Conservation (phyloP, 2,329 filamentous ascomycete genomes). For the Didymella sp. region DNA sequence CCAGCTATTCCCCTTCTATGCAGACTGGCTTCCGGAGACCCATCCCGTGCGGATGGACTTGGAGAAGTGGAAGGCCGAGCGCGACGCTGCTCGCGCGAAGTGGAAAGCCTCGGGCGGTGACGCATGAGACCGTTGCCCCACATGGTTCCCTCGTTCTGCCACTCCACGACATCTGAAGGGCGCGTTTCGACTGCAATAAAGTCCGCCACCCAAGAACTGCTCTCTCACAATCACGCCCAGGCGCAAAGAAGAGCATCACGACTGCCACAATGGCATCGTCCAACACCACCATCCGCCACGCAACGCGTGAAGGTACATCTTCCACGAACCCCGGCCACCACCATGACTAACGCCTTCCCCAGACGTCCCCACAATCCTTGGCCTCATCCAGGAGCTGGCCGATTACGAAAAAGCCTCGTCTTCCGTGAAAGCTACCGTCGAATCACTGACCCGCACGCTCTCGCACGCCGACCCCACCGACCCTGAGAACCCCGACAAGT, state of each 20-base stretch:
- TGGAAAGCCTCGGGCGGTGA: constrained; percentile 10
- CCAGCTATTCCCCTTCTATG: constrained; percentile 33
- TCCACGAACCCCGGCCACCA: not conserved
- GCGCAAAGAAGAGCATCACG: not conserved
- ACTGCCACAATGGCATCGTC: constrained; percentile 33
- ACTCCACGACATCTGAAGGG: constrained; percentile 22
- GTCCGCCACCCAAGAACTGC: not conserved
- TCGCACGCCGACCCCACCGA: constrained; percentile 69
- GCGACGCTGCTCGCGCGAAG: constrained; percentile 16
- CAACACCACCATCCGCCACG: constrained; percentile 61
- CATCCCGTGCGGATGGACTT: constrained; percentile 31
- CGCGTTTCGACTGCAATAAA: constrained; percentile 8
- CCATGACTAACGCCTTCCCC: constrained; percentile 6
- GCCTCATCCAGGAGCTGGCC: constrained; percentile 83
- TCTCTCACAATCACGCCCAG: not conserved
- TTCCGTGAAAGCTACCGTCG: constrained; percentile 78
- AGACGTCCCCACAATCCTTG: constrained; percentile 85
- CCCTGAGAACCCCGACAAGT: constrained; percentile 25
- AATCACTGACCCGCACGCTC: constrained; percentile 75
- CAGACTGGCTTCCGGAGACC: constrained; percentile 26
- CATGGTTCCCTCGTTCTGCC: constrained; percentile 21
- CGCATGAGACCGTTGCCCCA: constrained; percentile 4
- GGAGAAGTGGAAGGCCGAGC: constrained; percentile 30
- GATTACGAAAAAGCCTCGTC: constrained; percentile 82
- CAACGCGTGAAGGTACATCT: constrained; percentile 63